Percentiles rank a stretch among this genome's conserved stretches.
Conservation (phyloP, 1,284 basidiomycete species). For the Cutaneotrichosporon sp. region DNA sequence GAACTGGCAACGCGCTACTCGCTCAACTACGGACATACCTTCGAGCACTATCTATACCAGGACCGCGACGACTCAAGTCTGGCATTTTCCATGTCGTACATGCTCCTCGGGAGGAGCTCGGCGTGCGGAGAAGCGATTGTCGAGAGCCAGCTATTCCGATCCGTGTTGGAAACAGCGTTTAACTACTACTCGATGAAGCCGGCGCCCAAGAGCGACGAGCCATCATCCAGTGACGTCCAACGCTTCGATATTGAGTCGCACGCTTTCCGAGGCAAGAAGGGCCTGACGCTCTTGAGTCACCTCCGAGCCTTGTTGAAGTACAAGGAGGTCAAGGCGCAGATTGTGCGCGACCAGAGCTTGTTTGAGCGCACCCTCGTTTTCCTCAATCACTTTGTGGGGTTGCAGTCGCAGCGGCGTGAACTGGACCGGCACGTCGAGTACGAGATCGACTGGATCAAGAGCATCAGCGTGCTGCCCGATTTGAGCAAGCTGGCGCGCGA, state of each 20-base stretch:
- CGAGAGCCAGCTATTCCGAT: slow-evolving; percentile 65
- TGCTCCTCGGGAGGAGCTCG: slow-evolving; percentile 82
- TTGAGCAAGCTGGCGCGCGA: slow-evolving; percentile 80
- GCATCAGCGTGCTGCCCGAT: slow-evolving; percentile 86
- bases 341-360: slow-evolving; percentile 61
- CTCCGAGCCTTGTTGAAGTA: slow-evolving; percentile 61
- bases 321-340: slow-evolving; percentile 67
- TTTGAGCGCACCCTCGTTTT: slow-evolving; percentile 59
- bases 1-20: slow-evolving; percentile 68
- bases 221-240: slow-evolving; percentile 4
- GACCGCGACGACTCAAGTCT: slow-evolving; percentile 85
- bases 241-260: slow-evolving; percentile 70
- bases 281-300: slow-evolving; percentile 83
- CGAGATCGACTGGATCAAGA: slow-evolving; percentile 90
- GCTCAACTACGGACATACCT: slow-evolving; percentile 74
- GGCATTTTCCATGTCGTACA: slow-evolving; percentile 84
- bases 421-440: slow-evolving; percentile 80
- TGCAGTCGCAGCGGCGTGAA: slow-evolving; percentile 83
- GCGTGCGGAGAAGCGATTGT: slow-evolving; percentile 69
- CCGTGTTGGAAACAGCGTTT: slow-evolving; percentile 72
- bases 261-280: slow-evolving; percentile 87
- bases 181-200: slow-evolving; percentile 60
- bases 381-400: slow-evolving; percentile 80
- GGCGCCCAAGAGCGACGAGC: background rate
- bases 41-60: slow-evolving; percentile 82